Base-by-base conservation (phyloP, 345 rosid species). In the Pelargonium nanum region DNA sequence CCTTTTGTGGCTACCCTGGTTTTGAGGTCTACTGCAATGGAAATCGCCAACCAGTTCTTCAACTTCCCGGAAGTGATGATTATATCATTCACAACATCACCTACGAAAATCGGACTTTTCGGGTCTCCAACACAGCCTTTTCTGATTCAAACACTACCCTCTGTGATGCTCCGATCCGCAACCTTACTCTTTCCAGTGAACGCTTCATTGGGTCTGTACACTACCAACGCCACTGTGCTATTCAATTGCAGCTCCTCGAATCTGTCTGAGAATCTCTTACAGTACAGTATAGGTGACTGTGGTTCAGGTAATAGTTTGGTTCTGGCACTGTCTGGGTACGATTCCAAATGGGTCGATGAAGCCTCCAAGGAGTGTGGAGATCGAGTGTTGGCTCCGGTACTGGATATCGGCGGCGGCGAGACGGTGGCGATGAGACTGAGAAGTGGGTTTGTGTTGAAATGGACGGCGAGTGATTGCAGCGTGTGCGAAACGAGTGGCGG, bases 1-100 rank as follows among this genome's bases (percentile, higher is more conserved):
- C 54, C 57, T 74, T 17, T 48, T 80, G 88, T 52, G 85, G 85
- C 19, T 68, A 57, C 62, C 88, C 88, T 4, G 76, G 88, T 30
- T 83, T 80, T 62, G 6, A 54, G 8, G 22, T 81, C 53, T 61
- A 71, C 9, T 81, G 88, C 77, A 20, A 48, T 1, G 52, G 2
- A 40, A 40, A 40, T 12, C 48, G 48, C 48, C 48, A 21, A 17
- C 67, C 80, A 8, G 16, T 81, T 56, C 61, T 83, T 26, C 51
- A 25, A 34, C n/a, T 80, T 32, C 13, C 59, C 7, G 40, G 20
- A 12, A 40, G 15, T 52, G 32, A 12, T 19, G 55, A 60, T 21
- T 81, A 71, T 26, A 55, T 62, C 13, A 55, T 83, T 56, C 69
- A 24, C 0, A n/a, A 64, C 5, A 81, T 83, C 34, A 21, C 24